These are phyloP conservation scores for Lolium multiflorum DNA, from an alignment of 176 grass and related monocot species.

Conservation along the genomic window DNA sequence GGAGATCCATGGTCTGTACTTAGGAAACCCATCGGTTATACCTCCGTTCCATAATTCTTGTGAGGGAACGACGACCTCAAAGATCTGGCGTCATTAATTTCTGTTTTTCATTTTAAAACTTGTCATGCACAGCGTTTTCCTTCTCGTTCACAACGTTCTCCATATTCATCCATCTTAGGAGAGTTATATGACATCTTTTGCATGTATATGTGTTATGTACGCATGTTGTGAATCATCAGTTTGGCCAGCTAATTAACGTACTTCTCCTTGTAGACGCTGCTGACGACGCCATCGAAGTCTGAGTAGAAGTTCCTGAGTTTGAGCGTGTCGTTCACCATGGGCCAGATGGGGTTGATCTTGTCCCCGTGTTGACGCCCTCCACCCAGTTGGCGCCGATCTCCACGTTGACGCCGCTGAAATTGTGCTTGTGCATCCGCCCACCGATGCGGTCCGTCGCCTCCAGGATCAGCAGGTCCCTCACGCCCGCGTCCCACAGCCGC, in stretches of 20 bases:
- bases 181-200: too few relatives aligned
- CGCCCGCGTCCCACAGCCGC: conserved; percentile 61
- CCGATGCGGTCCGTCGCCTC: conserved; percentile 68
- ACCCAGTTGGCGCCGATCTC: conserved; percentile 83
- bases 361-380: conserved; percentile 57
- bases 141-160: too few relatives aligned
- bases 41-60: too few relatives aligned
- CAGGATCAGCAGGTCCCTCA: conserved; percentile 59
- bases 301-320: conserved; percentile 54
- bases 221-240: too few relatives aligned
- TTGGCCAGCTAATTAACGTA: not conserved
- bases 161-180: too few relatives aligned
- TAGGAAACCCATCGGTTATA: too few relatives aligned
- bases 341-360: conserved; percentile 61
- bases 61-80: too few relatives aligned
- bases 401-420: conserved; percentile 60
- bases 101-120: not conserved
- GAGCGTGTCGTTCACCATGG: conserved; percentile 48
- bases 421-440: conserved; percentile 62
- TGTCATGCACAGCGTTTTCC: not conserved
- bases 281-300: conserved; percentile 51
- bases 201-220: too few relatives aligned
- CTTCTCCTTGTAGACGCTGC: conserved; percentile 61
- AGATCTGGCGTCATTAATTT: too few relatives aligned
- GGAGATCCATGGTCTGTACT: too few relatives aligned